A percentile compares a stretch with the other conserved stretches of the same genome.
Evolutionary conservation across 495 filamentous ascomycete species (phyloP).

Genomic region (Annulohypoxylon moriforme): DNA sequence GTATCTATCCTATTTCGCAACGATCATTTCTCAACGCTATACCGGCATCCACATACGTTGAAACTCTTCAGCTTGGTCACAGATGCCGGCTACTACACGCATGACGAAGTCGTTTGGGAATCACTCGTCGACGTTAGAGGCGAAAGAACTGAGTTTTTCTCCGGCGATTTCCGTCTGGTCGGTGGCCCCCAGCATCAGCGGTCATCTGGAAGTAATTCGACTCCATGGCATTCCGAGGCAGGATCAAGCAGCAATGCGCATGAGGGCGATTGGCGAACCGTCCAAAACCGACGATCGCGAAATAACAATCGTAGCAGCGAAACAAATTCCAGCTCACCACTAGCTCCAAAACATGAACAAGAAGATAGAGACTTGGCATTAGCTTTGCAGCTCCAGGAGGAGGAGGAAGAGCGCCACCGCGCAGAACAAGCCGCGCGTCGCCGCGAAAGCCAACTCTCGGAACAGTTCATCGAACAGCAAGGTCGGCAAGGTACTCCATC

Average conservation of each 20-base stretch:
- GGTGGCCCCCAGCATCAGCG: constrained; percentile 61
- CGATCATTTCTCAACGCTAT: constrained; percentile 94
- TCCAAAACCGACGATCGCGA: constrained; percentile 53
- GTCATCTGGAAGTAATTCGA: constrained; percentile 16
- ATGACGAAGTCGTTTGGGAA: constrained; percentile 97
- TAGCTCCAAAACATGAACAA: constrained; percentile 64
- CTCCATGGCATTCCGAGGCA: constrained; percentile 18
- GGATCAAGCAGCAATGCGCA: constrained; percentile 33
- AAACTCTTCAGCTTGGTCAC: constrained; percentile 86
- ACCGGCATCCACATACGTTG: constrained; percentile 77
- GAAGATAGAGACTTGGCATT: constrained; percentile 84
- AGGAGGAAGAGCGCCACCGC: constrained; percentile 77
- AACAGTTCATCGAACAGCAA: constrained; percentile 69
- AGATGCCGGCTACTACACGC: constrained; percentile 86
- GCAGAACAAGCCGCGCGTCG: constrained; percentile 59
- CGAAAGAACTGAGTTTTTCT: constrained; percentile 82
- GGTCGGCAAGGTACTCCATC: constrained; percentile 42
- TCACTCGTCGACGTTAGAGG: constrained; percentile 88
- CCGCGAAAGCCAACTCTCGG: constrained; percentile 61
- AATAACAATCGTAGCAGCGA: constrained; percentile 44
- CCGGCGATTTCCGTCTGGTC: constrained; percentile 90
- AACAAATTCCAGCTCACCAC: constrained; percentile 42
- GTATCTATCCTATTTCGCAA: constrained; percentile 94
- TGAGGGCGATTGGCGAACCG: constrained; percentile 63
- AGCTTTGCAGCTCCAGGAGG: constrained; percentile 84